Conservation (phyloP, 139 green algal species). For the Zygnema circumcarinatum region DNA sequence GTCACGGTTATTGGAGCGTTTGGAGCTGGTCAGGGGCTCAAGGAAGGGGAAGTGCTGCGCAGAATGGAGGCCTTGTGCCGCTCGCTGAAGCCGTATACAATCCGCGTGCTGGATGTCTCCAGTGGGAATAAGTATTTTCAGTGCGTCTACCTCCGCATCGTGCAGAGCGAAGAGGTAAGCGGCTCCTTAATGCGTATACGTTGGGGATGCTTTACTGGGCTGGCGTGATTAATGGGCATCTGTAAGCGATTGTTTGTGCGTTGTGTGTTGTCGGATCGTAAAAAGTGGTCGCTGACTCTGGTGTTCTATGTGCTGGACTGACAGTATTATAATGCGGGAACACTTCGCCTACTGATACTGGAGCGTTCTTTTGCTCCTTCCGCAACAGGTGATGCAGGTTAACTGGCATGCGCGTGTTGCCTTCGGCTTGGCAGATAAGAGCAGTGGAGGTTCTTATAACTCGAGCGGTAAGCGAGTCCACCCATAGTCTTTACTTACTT, state of each 20-base stretch:
- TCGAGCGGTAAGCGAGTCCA: background rate
- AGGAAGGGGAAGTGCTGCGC: slow-evolving; percentile 2
- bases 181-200: background rate
- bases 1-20: slow-evolving; percentile 45
- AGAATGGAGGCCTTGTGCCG: background rate
- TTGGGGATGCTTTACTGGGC: too few relatives aligned
- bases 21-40: slow-evolving; percentile 8
- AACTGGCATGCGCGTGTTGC: background rate
- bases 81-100: slow-evolving; percentile 16
- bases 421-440: background rate
- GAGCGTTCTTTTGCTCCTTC: too few relatives aligned
- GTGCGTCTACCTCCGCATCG: slow-evolving; percentile 38
- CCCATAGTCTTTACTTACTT: background rate
- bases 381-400: background rate
- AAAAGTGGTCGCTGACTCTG: too few relatives aligned
- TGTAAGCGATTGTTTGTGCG: too few relatives aligned
- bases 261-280: too few relatives aligned
- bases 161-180: background rate
- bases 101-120: slow-evolving; percentile 23
- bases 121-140: slow-evolving; percentile 27
- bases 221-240: too few relatives aligned
- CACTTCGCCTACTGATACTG: too few relatives aligned
- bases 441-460: background rate
- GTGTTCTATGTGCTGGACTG: too few relatives aligned
- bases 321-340: too few relatives aligned